Base-by-base conservation (phyloP, 768 basidiomycete genomes). In the Lactifluus pinguis region DNA sequence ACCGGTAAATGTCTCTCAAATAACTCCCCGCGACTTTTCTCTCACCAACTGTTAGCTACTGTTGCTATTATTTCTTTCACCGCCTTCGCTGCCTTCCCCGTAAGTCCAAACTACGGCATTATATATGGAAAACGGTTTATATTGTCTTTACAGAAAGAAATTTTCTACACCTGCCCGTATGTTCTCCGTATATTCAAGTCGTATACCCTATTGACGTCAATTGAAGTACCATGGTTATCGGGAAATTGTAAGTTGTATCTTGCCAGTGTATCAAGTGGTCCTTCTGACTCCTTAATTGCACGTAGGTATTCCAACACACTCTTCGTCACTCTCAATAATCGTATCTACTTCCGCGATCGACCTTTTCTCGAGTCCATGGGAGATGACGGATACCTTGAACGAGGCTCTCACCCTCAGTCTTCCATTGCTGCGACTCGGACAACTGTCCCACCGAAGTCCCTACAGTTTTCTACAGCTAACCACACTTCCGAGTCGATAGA, bases 201-300 rank as follows among this genome's bases (percentile, higher is more conserved):
- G 39, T 7, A 29, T 5, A 15, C 25, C 19, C 30, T 32, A 10
- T 11, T 54, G 41, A 54, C 17, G 29, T 9, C 17, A 30, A 25
- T 25, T 25, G 25, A 53, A 68, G 67, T 17, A 66, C 67, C 9
- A 54, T 60, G 38, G 30, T 68, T 34, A 59, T 68, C 7, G 67
- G 65, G 6, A 67, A 67, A 34, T 47, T 67, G 66, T 59, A 48
- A 44, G 2, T 3, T 14, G 5, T 30, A 34, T 13, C 30, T 34
- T 45, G 42, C 15, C 6, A 25, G 25, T 45, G 42, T 21, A 11
- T 1, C 19, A 13, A 25, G 25, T 17, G 8, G 32, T 15, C n/a
- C 45, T 4, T 45, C 6, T 32, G 42, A 36, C 54, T 32, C 17
- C 25, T 25, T 25, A 25, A 45, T n/a, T 17, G n/a, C 19, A 45